Percentiles rank a stretch among this genome's conserved stretches.
These are phyloP conservation scores for Phytophthora ohioensis DNA, from an alignment of 352 stramenopile species.

Conservation along the genomic window DNA sequence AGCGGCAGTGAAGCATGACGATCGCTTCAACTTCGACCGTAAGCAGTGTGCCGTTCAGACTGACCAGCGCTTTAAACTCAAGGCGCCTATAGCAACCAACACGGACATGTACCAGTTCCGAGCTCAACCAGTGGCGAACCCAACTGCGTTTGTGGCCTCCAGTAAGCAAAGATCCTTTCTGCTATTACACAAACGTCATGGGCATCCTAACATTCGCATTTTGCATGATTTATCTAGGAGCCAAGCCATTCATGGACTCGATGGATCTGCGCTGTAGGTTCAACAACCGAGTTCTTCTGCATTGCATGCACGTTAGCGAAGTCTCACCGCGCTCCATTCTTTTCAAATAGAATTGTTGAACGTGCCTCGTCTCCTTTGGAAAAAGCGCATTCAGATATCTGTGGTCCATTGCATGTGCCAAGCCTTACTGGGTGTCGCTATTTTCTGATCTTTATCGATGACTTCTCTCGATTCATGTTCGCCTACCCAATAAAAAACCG, in stretches of 20 bases:
- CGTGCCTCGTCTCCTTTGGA: slow-evolving; percentile 9
- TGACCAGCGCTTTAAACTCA: no score
- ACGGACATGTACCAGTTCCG: no score
- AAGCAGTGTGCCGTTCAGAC: no score
- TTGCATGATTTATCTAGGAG: slow-evolving; percentile 2
- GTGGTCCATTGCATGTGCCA: slow-evolving; percentile 17
- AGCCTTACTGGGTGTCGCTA: slow-evolving; percentile 19
- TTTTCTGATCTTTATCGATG: slow-evolving; percentile 33
- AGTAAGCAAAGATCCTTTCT: background rate
- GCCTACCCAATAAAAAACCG: slow-evolving; percentile 13
- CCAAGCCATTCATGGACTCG: background rate
- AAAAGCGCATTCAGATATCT: slow-evolving; percentile 4
- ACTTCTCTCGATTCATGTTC: slow-evolving; percentile 30
- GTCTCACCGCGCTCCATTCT: no score
- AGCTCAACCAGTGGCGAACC: no score
- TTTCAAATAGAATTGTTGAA: no score
- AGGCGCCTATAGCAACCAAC: no score
- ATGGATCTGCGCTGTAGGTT: background rate
- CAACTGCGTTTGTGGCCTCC: no score
- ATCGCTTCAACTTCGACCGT: no score
- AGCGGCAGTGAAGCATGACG: no score
- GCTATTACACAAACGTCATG: slow-evolving; percentile 9
- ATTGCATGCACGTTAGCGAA: no score
- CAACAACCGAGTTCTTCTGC: no score
- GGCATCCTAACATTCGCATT: slow-evolving; percentile 6